These are phyloP conservation scores for Sporobolus alterniflorus DNA, from an alignment of 202 grass and related monocot genomes.

Conservation along the genomic window DNA sequence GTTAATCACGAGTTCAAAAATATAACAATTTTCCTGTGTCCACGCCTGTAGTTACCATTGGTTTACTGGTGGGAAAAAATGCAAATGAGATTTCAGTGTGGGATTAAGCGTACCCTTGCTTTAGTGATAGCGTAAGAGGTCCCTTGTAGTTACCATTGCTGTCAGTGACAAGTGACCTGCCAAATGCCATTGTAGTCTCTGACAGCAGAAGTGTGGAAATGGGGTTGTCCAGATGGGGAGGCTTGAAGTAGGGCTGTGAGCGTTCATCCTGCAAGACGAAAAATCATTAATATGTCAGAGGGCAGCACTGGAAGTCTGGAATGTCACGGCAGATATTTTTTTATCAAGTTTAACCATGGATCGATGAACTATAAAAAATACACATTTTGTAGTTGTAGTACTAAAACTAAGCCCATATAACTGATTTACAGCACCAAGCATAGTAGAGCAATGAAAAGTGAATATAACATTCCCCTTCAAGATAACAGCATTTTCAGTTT, in stretches of 20 bases:
- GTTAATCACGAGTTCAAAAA: not conserved
- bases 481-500: not conserved
- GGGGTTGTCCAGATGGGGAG: conserved; percentile 97
- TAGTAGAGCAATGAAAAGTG: not conserved
- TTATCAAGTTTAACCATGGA: not conserved
- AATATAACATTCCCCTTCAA: not conserved
- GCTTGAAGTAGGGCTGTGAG: conserved; percentile 97
- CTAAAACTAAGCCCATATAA: not conserved
- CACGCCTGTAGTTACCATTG: too few species aligned
- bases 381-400: not conserved
- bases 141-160: conserved; percentile 98
- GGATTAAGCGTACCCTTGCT: conserved; percentile 70
- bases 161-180: conserved; percentile 88
- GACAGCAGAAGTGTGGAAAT: conserved; percentile 92
- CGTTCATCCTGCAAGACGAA: conserved; percentile 78
- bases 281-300: conserved; percentile 1
- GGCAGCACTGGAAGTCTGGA: not conserved
- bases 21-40: not conserved
- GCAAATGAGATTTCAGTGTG: not conserved
- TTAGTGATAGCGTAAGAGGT: conserved; percentile 76
- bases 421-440: not conserved
- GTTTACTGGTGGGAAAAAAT: too few species aligned
- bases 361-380: not conserved
- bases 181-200: conserved; percentile 89
- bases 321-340: not conserved